phyloP scores from a whole-genome alignment of 148 eudicot genomes.

The Polygonum aviculare region DNA sequence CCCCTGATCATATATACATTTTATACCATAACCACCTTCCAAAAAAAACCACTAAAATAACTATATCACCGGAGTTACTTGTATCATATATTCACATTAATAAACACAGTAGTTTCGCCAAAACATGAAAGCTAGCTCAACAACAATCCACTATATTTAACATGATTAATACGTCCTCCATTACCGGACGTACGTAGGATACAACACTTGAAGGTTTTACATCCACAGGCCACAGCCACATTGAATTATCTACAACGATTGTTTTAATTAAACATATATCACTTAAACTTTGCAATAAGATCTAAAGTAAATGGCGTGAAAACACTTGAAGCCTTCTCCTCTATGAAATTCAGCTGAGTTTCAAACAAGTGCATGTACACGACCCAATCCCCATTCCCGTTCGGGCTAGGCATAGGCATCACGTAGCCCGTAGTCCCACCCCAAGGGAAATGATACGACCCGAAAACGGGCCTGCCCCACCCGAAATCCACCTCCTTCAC shows the following conservation, averaged over 20 bases:
- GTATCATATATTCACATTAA: no score
- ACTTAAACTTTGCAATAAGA: neutral
- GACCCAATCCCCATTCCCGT: slow-evolving; percentile 13
- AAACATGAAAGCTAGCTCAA: no score
- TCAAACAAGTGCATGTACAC: slow-evolving; percentile 14
- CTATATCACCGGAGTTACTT: no score
- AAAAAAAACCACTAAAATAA: no score
- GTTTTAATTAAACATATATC: neutral
- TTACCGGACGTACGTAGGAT: no score
- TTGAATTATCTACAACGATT: neutral
- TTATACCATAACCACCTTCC: no score
- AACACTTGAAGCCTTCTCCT: slow-evolving; percentile 7
- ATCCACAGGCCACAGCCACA: no score
- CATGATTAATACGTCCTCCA: no score
- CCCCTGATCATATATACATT: no score
- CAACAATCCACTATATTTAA: no score
- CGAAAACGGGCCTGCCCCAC: slow-evolving; percentile 18
- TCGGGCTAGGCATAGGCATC: slow-evolving; percentile 14
- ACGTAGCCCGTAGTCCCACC: slow-evolving; percentile 15
- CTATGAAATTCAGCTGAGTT: slow-evolving; percentile 11
- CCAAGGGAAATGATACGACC: slow-evolving; percentile 16
- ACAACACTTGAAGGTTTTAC: no score
- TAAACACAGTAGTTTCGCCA: no score
- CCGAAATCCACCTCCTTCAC: slow-evolving; percentile 15
- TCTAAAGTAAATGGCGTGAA: slow-evolving; percentile 8